Conservation (phyloP, 495 filamentous ascomycete genomes). For the Trichoderma parareesei region DNA sequence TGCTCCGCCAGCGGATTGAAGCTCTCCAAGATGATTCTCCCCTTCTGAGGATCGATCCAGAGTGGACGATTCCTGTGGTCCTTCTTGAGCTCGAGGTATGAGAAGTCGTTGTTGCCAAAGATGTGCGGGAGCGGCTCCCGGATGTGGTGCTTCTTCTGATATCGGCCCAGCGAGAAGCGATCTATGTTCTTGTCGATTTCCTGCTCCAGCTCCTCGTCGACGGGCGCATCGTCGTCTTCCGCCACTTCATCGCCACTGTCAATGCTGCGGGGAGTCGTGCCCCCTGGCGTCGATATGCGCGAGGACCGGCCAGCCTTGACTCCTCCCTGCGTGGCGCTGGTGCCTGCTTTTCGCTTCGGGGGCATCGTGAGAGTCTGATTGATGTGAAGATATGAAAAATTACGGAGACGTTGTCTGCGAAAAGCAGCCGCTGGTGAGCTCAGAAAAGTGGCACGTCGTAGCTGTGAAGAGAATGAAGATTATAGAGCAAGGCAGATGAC, state of each 20-base stretch:
- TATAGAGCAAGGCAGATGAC: not conserved
- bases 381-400: not conserved
- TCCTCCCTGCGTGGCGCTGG: constrained; percentile 46
- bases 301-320: constrained; percentile 50
- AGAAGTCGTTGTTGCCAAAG: constrained; percentile 60
- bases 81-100: constrained; percentile 69
- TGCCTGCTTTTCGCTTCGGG: constrained; percentile 64
- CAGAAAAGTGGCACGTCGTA: not conserved
- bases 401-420: not conserved
- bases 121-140: constrained; percentile 38
- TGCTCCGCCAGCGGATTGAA: constrained; percentile 78
- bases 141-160: constrained; percentile 24
- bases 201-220: constrained; percentile 48
- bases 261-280: constrained; percentile 56
- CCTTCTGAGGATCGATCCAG: constrained; percentile 81
- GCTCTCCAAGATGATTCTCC: constrained; percentile 88
- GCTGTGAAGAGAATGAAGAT: not conserved
- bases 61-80: constrained; percentile 84
- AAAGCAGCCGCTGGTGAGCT: not conserved
- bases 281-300: constrained; percentile 59
- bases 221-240: constrained; percentile 35
- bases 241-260: constrained; percentile 62
- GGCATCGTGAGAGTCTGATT: constrained; percentile 45
- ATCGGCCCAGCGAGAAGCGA: constrained; percentile 53
- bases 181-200: constrained; percentile 55